These are phyloP conservation scores for Eucalyptus erythrocorys DNA, from an alignment of 345 rosid genomes.

Conservation along the genomic window DNA sequence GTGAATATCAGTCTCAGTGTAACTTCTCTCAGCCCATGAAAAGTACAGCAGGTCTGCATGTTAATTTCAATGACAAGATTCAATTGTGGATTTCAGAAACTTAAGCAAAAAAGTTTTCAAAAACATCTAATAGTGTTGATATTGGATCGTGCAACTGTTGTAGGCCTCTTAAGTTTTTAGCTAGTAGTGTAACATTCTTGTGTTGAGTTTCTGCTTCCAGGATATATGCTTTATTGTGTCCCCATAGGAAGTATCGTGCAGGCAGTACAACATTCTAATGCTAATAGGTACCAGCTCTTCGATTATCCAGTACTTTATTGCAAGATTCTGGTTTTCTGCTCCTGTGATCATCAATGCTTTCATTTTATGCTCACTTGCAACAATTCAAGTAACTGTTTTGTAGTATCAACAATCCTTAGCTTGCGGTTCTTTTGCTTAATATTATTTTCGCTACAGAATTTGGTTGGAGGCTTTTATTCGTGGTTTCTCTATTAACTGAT, in stretches of 20 bases:
- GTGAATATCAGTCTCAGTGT: not conserved
- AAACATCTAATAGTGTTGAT: not conserved
- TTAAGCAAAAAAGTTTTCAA: not conserved
- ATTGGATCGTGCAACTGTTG: not conserved
- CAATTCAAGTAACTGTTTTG: not conserved
- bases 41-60: not conserved
- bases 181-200: not conserved
- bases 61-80: not conserved
- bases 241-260: not conserved
- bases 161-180: not conserved
- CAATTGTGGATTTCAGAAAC: not conserved
- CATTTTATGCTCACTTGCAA: not conserved
- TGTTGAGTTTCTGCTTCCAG: not conserved
- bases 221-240: not conserved
- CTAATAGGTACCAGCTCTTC: not conserved
- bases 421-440: not conserved
- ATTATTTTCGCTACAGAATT: not conserved
- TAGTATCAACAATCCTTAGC: not conserved
- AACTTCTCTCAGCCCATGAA: not conserved
- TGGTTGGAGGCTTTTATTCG: not conserved
- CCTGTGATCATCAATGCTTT: not conserved
- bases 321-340: not conserved
- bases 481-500: not conserved
- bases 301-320: not conserved
- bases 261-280: not conserved